Evolutionary conservation across 2,329 filamentous ascomycete genomes (phyloP), one percentile per base, ranked within the genome.

Genomic region (Byssoonygena ceratinophila): DNA sequence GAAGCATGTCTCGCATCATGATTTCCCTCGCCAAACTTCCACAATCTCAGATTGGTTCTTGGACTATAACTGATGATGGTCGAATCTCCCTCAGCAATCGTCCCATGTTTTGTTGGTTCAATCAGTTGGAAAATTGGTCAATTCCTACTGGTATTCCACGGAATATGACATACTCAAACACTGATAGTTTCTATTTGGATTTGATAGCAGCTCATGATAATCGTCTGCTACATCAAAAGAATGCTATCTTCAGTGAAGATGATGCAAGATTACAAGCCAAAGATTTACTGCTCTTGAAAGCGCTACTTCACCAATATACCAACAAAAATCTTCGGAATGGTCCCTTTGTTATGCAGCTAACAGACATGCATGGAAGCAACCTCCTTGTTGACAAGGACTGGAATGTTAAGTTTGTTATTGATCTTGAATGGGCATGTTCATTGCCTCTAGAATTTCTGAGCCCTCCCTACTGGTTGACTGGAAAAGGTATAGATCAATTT

Each of bases 391-490:
- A 57, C 47, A 51, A 63, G 8, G 54, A 68, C 18, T 68, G 67
- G 64, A 61, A 68, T 57, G 59, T 70, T 46, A 68, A 54, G 34
- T 55, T 51, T 27, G 49, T 69, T 12, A 65, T 70, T 52, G 64
- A 69, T 47, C 56, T 69, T 12, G 66, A 69, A 56, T 70, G 62
- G 62, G 60, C 61, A 20, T 53, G 36, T 16, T 49, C 51, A 3
- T 57, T 61, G 1, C 66, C 66, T 7, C 37, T 64, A 2, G 59
- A 65, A 51, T 59, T 64, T 51, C 49, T 61, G 11, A 52, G 32
- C 14, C 54, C 63, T 32, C 63, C 61, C 1, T 56, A 53, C 22
- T 66, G 61, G 61, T 46, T 63, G 2, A 58, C 63, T 20, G 54
- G 52, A n/a, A 46, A 56, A 32, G 12, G 23, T 11, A 20, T 52